A percentile compares a stretch with the other conserved stretches of the same genome.
These are phyloP conservation scores for Ophiocordyceps australis DNA, from an alignment of 2,329 filamentous ascomycete species.

Conservation along the genomic window DNA sequence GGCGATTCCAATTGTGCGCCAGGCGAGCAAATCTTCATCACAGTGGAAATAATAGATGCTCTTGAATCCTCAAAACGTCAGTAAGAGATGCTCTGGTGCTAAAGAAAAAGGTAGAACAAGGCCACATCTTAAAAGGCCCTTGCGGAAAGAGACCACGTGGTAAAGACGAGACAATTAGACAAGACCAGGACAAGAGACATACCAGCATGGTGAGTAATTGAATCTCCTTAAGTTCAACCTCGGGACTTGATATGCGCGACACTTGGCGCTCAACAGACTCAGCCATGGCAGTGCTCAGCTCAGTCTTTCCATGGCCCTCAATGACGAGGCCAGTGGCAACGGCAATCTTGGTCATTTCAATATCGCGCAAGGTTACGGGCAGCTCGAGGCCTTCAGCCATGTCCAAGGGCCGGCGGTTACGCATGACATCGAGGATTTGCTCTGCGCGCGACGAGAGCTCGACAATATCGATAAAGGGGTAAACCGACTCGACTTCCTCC, in stretches of 20 bases:
- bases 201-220: conserved; percentile 14
- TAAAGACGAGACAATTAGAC: too few relatives aligned
- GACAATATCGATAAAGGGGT: conserved; percentile 13
- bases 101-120: too few relatives aligned
- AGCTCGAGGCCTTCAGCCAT: neutral
- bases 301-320: conserved; percentile 12
- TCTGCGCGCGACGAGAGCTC: conserved; percentile 8
- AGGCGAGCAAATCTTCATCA: conserved; percentile 29
- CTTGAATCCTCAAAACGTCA: too few relatives aligned
- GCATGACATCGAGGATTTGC: conserved; percentile 9
- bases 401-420: conserved; percentile 1
- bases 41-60: conserved; percentile 23
- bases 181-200: neutral
- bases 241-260: conserved; percentile 9
- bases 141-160: too few relatives aligned
- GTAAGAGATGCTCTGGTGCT: too few relatives aligned
- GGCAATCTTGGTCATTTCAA: conserved; percentile 14
- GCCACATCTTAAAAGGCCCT: too few relatives aligned
- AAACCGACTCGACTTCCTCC: conserved; percentile 19
- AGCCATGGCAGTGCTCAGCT: conserved; percentile 10
- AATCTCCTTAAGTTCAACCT: conserved; percentile 15
- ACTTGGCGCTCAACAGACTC: conserved; percentile 11
- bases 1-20: conserved; percentile 27
- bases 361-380: conserved; percentile 7
- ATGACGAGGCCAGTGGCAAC: conserved; percentile 14